Conservation (phyloP, 2,329 filamentous ascomycete genomes). For the Talaromyces sp. region DNA sequence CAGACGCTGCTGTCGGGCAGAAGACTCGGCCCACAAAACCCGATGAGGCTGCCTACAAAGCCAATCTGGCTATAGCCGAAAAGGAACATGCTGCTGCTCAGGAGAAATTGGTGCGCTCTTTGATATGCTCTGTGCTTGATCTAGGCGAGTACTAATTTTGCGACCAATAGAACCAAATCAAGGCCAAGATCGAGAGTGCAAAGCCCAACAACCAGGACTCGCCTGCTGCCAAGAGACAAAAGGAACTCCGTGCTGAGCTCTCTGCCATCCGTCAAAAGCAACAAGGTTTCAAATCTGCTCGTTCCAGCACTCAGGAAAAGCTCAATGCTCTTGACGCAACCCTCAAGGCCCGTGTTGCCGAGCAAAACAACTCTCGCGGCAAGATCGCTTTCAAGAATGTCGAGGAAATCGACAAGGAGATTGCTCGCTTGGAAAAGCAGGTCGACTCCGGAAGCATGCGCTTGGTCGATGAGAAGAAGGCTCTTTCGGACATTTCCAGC, state of each 20-base stretch:
- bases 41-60: slow-evolving; percentile 80
- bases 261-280: slow-evolving; percentile 84
- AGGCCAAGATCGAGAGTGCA: slow-evolving; percentile 81
- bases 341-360: slow-evolving; percentile 75
- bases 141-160: not conserved
- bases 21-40: slow-evolving; percentile 73
- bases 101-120: slow-evolving; percentile 59
- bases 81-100: slow-evolving; percentile 79
- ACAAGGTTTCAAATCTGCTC: slow-evolving; percentile 78
- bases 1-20: slow-evolving; percentile 32
- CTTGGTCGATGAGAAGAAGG: slow-evolving; percentile 96
- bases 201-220: slow-evolving; percentile 78
- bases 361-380: slow-evolving; percentile 80
- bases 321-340: slow-evolving; percentile 89
- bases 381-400: slow-evolving; percentile 80
- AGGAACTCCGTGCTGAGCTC: slow-evolving; percentile 78
- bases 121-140: not conserved
- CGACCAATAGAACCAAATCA: slow-evolving; percentile 73
- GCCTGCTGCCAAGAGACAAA: slow-evolving; percentile 74
- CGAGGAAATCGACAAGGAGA: slow-evolving; percentile 83
- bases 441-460: slow-evolving; percentile 90
- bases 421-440: slow-evolving; percentile 74
- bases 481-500: slow-evolving; percentile 74
- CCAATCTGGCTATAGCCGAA: slow-evolving; percentile 72
- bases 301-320: slow-evolving; percentile 75